phyloP scores from a whole-genome alignment of 306 rosid genomes.

The Spatholobus suberectus region DNA sequence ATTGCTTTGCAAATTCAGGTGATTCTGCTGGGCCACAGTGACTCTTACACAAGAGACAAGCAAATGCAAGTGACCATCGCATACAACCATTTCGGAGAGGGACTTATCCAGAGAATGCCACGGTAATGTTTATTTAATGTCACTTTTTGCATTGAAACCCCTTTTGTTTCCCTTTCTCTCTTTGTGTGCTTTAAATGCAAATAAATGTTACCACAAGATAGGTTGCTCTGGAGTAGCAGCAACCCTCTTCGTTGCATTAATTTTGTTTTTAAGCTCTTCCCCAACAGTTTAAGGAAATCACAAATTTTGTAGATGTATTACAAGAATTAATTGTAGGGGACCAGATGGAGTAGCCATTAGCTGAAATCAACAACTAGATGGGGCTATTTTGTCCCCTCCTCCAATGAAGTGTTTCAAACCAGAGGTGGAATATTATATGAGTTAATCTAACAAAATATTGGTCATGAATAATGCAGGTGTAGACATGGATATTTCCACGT shows the following conservation, averaged over 20 bases:
- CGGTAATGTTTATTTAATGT: constrained; percentile 57
- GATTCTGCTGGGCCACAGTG: constrained; percentile 95
- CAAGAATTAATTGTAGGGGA: constrained; percentile 28
- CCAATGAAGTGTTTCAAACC: constrained; percentile 5
- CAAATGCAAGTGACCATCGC: constrained; percentile 98
- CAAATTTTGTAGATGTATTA: constrained; percentile 13
- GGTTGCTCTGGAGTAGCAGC: constrained; percentile 35
- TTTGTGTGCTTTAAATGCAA: constrained; percentile 33
- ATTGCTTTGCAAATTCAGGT: constrained; percentile 64
- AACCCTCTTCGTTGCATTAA: constrained; percentile 37
- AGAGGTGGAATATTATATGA: constrained; percentile 1
- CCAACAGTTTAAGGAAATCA: background rate
- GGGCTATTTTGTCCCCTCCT: background rate
- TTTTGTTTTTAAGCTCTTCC: constrained; percentile 19
- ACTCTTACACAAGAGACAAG: constrained; percentile 90
- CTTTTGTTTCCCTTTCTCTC: constrained; percentile 8
- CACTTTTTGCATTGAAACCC: constrained; percentile 30
- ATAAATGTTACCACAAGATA: constrained; percentile 27
- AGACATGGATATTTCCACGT: constrained; percentile 98
- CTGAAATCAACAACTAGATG: constrained; percentile 31
- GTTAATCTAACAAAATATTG: constrained; percentile 35
- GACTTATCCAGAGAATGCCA: constrained; percentile 99
- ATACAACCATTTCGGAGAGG: constrained; percentile 98
- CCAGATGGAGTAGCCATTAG: constrained; percentile 9
- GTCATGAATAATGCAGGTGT: constrained; percentile 68